Conservation (phyloP, 2,329 filamentous ascomycete genomes). For the Pseudocercospora ulei region DNA sequence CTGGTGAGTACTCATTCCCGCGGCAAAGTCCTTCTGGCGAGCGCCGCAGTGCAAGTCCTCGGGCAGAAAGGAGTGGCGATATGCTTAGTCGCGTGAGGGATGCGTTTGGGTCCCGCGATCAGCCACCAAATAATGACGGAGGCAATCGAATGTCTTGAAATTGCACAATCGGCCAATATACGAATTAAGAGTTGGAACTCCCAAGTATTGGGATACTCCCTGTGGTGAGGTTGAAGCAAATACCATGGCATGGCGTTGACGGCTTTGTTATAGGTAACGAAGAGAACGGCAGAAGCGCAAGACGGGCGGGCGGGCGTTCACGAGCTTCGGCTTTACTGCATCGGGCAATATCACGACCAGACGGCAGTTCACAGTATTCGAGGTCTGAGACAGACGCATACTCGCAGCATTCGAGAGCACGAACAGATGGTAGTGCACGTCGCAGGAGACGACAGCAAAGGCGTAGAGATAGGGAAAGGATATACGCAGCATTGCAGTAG, state of each 20-base stretch:
- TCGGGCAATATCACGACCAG: conserved; percentile 1
- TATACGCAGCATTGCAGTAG: no score
- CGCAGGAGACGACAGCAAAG: no score
- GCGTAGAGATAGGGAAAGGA: no score
- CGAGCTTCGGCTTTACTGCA: conserved; percentile 10
- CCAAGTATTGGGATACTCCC: conserved; percentile 2
- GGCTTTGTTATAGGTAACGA: conserved; percentile 12
- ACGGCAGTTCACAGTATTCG: neutral
- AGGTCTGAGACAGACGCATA: neutral
- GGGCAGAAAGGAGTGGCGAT: conserved; percentile 19
- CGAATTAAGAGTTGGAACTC: neutral
- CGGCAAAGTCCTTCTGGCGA: conserved; percentile 16
- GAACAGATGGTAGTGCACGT: no score
- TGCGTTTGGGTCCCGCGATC: conserved; percentile 24
- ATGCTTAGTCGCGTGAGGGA: conserved; percentile 31
- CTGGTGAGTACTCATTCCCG: conserved; percentile 22
- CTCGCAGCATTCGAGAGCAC: no score
- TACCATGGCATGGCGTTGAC: conserved; percentile 14
- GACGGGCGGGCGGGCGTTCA: conserved; percentile 11
- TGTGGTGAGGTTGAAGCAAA: conserved; percentile 3
- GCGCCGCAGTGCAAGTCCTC: conserved; percentile 14
- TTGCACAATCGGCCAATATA: neutral
- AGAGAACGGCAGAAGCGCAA: conserved; percentile 8
- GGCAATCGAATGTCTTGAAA: conserved; percentile 7
- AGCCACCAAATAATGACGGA: conserved; percentile 5